A percentile compares a stretch with the other conserved stretches of the same genome.
Evolutionary conservation across 192 early-diverging fungal genomes (phyloP).

Genomic region (Mortierella alpina): DNA sequence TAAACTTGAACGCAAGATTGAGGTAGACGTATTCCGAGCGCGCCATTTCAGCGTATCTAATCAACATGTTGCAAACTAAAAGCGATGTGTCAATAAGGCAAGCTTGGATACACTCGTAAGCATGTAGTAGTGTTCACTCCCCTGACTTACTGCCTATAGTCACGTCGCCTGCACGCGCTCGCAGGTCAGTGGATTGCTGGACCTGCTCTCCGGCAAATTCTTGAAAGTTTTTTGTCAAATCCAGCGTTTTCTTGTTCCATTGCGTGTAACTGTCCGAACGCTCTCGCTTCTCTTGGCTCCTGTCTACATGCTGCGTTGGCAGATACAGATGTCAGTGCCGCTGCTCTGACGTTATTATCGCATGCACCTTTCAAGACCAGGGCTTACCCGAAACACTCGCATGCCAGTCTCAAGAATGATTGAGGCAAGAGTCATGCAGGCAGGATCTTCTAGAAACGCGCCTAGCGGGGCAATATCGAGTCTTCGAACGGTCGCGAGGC

Average conservation of each 20-base stretch:
- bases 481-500: conserved; percentile 7
- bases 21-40: conserved; percentile 24
- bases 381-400: conserved; percentile 22
- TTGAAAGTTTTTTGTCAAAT: conserved; percentile 20
- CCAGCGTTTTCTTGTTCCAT: conserved; percentile 28
- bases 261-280: conserved; percentile 19
- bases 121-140: conserved; percentile 13
- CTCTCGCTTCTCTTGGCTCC: conserved; percentile 20
- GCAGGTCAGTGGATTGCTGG: conserved; percentile 6
- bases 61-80: conserved; percentile 38
- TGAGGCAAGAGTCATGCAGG: conserved; percentile 16
- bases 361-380: neutral
- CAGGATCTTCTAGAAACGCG: conserved; percentile 1
- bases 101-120: too few relatives aligned
- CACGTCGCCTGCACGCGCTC: conserved; percentile 13
- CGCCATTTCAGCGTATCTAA: conserved; percentile 19
- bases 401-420: conserved; percentile 17
- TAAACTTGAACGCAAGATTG: conserved; percentile 18
- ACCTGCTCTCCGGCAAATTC: conserved; percentile 24
- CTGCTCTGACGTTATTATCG: neutral
- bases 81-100: too few relatives aligned
- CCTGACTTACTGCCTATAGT: conserved; percentile 15
- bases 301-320: conserved; percentile 24
- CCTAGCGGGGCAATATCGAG: neutral
- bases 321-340: neutral